Base-by-base conservation (phyloP, 202 grass and related monocot genomes). In the Schoenoplectus tabernaemontani region DNA sequence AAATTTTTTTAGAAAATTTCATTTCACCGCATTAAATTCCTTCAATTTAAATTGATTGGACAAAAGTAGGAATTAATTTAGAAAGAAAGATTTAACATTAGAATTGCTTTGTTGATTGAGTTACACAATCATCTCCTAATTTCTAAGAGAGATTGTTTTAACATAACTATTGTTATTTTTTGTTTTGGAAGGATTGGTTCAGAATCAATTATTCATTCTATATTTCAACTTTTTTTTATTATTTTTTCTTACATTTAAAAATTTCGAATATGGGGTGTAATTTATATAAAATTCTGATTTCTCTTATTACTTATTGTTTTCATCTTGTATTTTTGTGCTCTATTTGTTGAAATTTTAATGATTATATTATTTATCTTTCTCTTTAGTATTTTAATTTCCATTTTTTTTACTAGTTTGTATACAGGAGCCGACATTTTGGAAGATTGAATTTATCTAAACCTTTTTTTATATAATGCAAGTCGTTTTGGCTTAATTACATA, bases 341-440 rank as follows among this genome's bases (percentile, higher is more conserved):
- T 46, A 12, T 30, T 16, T 63, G n/a, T 79, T 39, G 12, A 42
- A 42, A 43, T 9, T 32, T 63, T 44, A 43, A 44, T 53, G 19
- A 19, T 24, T 32, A 79, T 63, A 3, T 57, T 82, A 60, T 44
- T 73, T 82, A 3, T 1, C 13, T 74, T 82, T 82, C 59, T 75
- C 24, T 13, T 73, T 58, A 61, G 33, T 46, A 39, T 57, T 38
- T 85, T 80, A 78, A 62, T 53, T 73, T 79, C 20, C 28, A 33
- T 65, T 1, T 23, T 65, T 80, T 65, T 9, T 80, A 33, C 8
- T 32, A 56, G 61, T 78, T 61, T 61, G 13, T 56, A 30, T 34
- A 63, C 7, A 80, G 78, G 59, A 47, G n/a, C 33, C 34, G 22
- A 19, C 23, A 80, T 65, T 36, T 80, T 34, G 59, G 78, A 63